Percentiles rank a stretch among this genome's conserved stretches.
Evolutionary conservation across 805 yeast genomes (phyloP).

Genomic region (Candida ficus): DNA sequence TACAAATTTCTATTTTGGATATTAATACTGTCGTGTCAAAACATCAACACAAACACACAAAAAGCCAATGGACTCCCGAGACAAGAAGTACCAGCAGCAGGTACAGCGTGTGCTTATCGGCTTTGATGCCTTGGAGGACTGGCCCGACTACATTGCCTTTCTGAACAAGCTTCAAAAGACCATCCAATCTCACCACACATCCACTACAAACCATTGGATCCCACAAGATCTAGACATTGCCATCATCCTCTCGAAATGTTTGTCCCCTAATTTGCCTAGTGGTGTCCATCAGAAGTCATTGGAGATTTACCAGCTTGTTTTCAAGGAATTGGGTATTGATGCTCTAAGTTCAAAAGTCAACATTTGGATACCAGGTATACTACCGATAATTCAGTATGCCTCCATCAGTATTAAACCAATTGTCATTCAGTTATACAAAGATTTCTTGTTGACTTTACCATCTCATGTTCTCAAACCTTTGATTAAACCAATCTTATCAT

Average conservation of each 20-base stretch:
- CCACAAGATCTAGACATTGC: slow-evolving; percentile 69
- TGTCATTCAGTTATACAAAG: slow-evolving; percentile 56
- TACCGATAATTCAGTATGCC: slow-evolving; percentile 85
- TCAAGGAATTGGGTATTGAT: slow-evolving; percentile 54
- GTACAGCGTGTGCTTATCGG: slow-evolving; percentile 67
- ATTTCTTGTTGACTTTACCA: slow-evolving; percentile 49
- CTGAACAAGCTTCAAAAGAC: slow-evolving; percentile 75
- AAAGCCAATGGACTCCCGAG: slow-evolving; percentile 46
- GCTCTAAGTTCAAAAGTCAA: slow-evolving; percentile 50
- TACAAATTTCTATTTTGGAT: not conserved
- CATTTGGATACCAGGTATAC: slow-evolving; percentile 88
- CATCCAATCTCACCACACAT: slow-evolving; percentile 40
- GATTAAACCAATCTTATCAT: slow-evolving; percentile 64
- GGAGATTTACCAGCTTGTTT: slow-evolving; percentile 67
- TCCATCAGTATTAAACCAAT: slow-evolving; percentile 84
- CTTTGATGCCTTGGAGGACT: slow-evolving; percentile 83
- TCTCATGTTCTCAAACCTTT: slow-evolving; percentile 44
- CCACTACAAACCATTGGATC: slow-evolving; percentile 41
- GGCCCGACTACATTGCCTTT: slow-evolving; percentile 98
- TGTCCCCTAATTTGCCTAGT: slow-evolving; percentile 79
- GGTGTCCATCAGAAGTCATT: slow-evolving; percentile 93
- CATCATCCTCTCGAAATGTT: slow-evolving; percentile 67
- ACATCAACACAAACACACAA: not conserved
- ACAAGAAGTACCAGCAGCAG: slow-evolving; percentile 60
- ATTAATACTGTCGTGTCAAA: too few species aligned